Base-by-base conservation (phyloP, 164 flowering plant genomes). In the Piper longum region DNA sequence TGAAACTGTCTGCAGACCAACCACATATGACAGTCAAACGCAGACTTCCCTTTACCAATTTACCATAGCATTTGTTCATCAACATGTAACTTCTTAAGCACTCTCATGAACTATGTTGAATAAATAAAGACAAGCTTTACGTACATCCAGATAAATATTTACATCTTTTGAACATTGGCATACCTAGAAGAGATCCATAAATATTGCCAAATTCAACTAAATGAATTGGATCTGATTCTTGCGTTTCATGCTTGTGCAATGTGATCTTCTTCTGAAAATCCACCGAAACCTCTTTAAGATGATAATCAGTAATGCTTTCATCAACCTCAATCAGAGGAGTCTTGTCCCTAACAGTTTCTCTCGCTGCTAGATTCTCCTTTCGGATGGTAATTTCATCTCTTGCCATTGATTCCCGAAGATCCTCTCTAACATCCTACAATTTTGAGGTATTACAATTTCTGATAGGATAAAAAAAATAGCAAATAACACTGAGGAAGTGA, bases 251-350 rank as follows among this genome's bases (percentile, higher is more conserved):
- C 70, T 86, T 85, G 54, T 81, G 61, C 19, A 85, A 72, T 54
- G 84, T 82, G 67, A 87, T 62, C 71, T 90, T 93, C 72, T 82
- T 90, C 75, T 93, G 99, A 64, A 90, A 93, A 76, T 93, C 90
- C 58, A 80, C 62, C 16, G 74, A 69, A 17, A 70, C 3, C 66
- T 83, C 82, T 57, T 66, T 61, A 40, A 68, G 64, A 65, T 62
- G 59, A 55, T 70, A 70, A 45, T 60, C 48, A 44, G 61, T 62
- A 43, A 40, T 63, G 70, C 72, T 81, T 62, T 75, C 66, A 51
- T 60, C 64, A 4, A 62, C 63, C 57, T 68, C 41, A 17, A 55
- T 62, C 54, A 69, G 58, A 26, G 14, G 59, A 40, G 64, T 67
- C 26, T 4, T 42, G 59, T 56, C 19, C 51, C 71, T 68, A 43